Conservation (phyloP, 306 rosid genomes). For the Spatholobus suberectus region DNA sequence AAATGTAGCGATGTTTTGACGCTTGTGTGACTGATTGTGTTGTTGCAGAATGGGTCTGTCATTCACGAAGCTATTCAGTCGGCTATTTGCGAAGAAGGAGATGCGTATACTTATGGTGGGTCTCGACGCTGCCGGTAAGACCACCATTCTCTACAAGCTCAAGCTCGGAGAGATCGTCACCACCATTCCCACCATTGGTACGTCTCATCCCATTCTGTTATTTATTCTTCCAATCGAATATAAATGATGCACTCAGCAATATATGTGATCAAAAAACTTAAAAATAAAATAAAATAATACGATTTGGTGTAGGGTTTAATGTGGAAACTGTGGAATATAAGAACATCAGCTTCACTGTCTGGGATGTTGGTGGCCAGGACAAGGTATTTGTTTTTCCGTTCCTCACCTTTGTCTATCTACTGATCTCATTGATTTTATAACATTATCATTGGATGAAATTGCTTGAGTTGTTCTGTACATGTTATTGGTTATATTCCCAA, state of each 20-base stretch:
- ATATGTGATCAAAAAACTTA: not conserved
- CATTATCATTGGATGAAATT: not conserved
- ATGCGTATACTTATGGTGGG: conserved; percentile 97
- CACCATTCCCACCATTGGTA: conserved; percentile 96
- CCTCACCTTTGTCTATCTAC: too few relatives aligned
- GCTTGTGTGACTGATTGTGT: too few relatives aligned
- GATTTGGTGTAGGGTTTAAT: conserved; percentile 95
- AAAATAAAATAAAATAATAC: too few relatives aligned
- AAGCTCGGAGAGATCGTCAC: conserved; percentile 95
- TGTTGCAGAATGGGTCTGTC: conserved; percentile 75
- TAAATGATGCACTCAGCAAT: not conserved
- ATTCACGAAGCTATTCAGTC: conserved; percentile 89
- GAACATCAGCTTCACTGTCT: conserved; percentile 97
- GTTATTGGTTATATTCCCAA: not conserved
- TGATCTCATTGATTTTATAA: too few relatives aligned
- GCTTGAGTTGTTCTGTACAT: not conserved
- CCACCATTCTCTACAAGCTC: conserved; percentile 91
- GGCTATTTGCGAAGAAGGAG: conserved; percentile 93
- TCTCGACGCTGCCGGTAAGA: conserved; percentile 97
- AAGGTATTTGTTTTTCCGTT: conserved; percentile 59
- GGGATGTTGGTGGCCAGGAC: conserved; percentile 99
- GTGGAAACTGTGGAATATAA: conserved; percentile 96
- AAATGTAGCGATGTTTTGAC: not conserved
- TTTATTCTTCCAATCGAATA: not conserved
- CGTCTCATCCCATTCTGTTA: conserved; percentile 5